A percentile compares a stretch with the other conserved stretches of the same genome.
These are phyloP conservation scores for Penicillium sp. DNA, from an alignment of 2,329 filamentous ascomycete species.

Conservation along the genomic window DNA sequence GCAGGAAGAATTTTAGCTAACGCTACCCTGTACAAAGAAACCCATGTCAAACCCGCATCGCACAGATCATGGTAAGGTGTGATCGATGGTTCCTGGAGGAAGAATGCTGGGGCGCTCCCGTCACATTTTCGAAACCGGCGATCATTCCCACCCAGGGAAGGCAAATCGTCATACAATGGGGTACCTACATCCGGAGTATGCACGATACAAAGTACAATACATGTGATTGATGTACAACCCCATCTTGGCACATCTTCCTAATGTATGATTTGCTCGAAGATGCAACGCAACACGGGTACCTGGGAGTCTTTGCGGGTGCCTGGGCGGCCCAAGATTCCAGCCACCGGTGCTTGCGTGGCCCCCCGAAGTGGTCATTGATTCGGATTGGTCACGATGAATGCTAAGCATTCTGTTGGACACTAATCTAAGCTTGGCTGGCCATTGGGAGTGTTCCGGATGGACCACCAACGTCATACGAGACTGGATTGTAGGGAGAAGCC, in stretches of 20 bases:
- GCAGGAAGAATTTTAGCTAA: not conserved
- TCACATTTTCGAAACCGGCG: conserved; percentile 16
- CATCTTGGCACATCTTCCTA: not conserved
- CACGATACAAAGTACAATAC: not conserved
- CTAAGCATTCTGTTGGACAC: conserved; percentile 24
- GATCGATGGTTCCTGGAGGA: conserved; percentile 12
- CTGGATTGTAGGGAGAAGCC: conserved; percentile 4
- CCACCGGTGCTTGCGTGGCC: conserved; percentile 25
- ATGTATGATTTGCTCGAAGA: not conserved
- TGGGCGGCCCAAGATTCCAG: conserved; percentile 13
- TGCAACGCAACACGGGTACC: conserved; percentile 5
- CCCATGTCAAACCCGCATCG: not conserved
- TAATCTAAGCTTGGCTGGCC: conserved; percentile 10
- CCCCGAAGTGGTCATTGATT: not conserved
- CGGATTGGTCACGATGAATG: conserved; percentile 18
- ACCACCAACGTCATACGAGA: conserved; percentile 21
- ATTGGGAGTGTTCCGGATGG: conserved; percentile 9
- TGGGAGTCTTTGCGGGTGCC: conserved; percentile 7
- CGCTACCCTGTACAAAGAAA: not conserved
- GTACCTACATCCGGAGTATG: not conserved
- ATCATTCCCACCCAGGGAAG: conserved; percentile 6
- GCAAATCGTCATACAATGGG: not conserved
- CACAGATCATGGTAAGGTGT: not conserved
- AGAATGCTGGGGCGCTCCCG: conserved; percentile 16
- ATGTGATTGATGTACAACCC: not conserved